Evolutionary conservation across 225 moss, liverwort and hornwort species (phyloP).

Genomic region (Bryum argenteum): DNA sequence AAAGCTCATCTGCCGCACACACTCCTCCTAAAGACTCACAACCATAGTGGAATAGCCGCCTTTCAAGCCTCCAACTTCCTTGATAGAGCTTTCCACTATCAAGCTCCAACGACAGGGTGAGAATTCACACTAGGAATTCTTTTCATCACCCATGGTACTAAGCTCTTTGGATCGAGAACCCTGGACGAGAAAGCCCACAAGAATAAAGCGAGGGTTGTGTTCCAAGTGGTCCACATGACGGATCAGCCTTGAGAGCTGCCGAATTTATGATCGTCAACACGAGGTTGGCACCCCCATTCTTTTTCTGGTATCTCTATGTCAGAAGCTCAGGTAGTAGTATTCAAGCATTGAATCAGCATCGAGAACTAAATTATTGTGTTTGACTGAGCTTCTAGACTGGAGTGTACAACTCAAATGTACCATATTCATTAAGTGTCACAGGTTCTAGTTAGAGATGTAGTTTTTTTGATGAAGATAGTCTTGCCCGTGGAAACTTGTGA

Average conservation of each 20-base stretch:
- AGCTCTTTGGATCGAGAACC: conserved; percentile 6
- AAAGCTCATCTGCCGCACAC: conserved; percentile 26
- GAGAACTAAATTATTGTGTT: not conserved
- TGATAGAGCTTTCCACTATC: conserved; percentile 7
- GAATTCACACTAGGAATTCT: conserved; percentile 12
- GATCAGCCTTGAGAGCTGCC: conserved; percentile 7
- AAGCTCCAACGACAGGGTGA: conserved; percentile 8
- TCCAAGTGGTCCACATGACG: conserved; percentile 1
- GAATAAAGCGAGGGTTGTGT: conserved; percentile 17
- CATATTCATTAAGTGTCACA: conserved; percentile 4
- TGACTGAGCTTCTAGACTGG: conserved; percentile 16
- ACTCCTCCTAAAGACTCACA: not conserved
- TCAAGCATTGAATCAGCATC: too few relatives aligned
- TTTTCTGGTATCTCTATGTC: conserved; percentile 20
- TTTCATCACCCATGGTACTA: not conserved
- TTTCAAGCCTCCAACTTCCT: not conserved
- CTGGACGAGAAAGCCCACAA: conserved; percentile 12
- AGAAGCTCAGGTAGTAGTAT: conserved; percentile 17
- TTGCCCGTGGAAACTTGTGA: not conserved
- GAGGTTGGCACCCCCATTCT: conserved; percentile 13
- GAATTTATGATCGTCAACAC: conserved; percentile 18
- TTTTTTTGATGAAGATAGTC: conserved; percentile 11
- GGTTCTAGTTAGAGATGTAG: conserved; percentile 8
- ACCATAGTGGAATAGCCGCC: not conserved
- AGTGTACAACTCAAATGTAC: conserved; percentile 38